Percentiles rank a stretch among this genome's conserved stretches.
Conservation (phyloP, 371 early-diverging fungal species). For the Lichtheimia ornata region DNA sequence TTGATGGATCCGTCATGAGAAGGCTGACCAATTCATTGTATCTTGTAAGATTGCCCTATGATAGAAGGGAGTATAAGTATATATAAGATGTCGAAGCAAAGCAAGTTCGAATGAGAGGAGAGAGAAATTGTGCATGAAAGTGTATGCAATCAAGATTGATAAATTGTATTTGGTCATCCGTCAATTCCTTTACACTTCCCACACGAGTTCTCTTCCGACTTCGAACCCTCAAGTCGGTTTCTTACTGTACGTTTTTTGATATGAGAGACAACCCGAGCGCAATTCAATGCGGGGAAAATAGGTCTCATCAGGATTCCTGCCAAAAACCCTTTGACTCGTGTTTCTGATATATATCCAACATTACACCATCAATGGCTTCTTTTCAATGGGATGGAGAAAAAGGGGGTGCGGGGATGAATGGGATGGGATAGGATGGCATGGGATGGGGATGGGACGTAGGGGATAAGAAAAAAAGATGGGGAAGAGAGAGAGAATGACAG, state of each 20-base stretch:
- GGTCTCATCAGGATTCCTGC: not conserved
- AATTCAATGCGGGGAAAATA: not conserved
- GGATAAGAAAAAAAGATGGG: not conserved
- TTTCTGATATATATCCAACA: constrained; percentile 1
- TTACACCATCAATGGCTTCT: not conserved
- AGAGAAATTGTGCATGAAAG: constrained; percentile 13
- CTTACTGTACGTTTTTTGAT: not conserved
- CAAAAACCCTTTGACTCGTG: not conserved
- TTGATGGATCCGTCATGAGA: constrained; percentile 39
- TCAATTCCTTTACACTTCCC: constrained; percentile 26
- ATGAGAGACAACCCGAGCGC: not conserved
- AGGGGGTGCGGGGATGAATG: constrained; percentile 7
- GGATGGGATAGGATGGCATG: not conserved
- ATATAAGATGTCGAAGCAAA: constrained; percentile 16
- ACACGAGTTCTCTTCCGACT: not conserved
- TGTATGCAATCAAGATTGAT: not conserved
- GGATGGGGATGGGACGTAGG: too few relatives aligned
- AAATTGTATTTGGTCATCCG: constrained; percentile 11
- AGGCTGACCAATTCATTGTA: constrained; percentile 57
- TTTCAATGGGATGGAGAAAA: not conserved
- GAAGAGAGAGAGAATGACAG: constrained; percentile 1
- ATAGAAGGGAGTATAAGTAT: not conserved
- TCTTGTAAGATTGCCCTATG: constrained; percentile 49
- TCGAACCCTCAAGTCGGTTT: constrained; percentile 3
- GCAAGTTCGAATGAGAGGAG: constrained; percentile 14